Evolutionary conservation across 768 basidiomycete species (phyloP).

Genomic region (Pisolithus tinctorius): DNA sequence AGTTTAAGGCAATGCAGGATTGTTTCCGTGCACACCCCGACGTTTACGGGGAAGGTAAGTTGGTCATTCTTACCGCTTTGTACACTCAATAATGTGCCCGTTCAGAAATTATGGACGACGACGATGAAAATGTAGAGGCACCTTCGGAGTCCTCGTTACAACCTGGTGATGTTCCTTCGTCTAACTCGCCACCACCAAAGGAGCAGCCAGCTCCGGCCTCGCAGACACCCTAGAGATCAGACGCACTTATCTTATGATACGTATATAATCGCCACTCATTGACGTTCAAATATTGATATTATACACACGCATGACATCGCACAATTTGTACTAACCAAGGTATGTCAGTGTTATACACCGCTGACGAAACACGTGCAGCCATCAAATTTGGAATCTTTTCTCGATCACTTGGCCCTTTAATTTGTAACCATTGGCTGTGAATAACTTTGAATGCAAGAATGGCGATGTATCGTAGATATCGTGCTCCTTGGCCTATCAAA

Average conservation of each 20-base stretch:
- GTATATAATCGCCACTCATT: constrained; percentile 26
- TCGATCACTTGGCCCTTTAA: constrained; percentile 58
- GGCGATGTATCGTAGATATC: constrained; percentile 89
- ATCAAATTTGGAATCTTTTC: constrained; percentile 55
- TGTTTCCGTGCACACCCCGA: constrained; percentile 97
- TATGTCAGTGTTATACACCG: not conserved
- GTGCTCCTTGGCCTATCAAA: constrained; percentile 81
- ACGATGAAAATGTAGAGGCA: constrained; percentile 32
- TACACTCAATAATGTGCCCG: not conserved
- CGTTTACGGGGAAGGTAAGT: constrained; percentile 87
- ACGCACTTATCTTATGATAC: constrained; percentile 16
- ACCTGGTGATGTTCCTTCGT: constrained; percentile 1
- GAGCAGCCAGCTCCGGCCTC: constrained; percentile 5
- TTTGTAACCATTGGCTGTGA: constrained; percentile 84
- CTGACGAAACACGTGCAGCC: not conserved
- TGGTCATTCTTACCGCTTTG: not conserved
- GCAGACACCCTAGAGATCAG: constrained; percentile 11
- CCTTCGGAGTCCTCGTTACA: constrained; percentile 2
- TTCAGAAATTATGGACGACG: constrained; percentile 63
- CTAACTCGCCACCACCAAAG: not conserved
- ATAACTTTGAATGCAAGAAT: constrained; percentile 82
- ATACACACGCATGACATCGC: constrained; percentile 2
- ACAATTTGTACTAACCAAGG: not conserved
- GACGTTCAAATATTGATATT: not conserved
- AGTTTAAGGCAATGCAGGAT: constrained; percentile 95